phyloP scores from a whole-genome alignment of 768 basidiomycete genomes.

The Suillus weaverae region DNA sequence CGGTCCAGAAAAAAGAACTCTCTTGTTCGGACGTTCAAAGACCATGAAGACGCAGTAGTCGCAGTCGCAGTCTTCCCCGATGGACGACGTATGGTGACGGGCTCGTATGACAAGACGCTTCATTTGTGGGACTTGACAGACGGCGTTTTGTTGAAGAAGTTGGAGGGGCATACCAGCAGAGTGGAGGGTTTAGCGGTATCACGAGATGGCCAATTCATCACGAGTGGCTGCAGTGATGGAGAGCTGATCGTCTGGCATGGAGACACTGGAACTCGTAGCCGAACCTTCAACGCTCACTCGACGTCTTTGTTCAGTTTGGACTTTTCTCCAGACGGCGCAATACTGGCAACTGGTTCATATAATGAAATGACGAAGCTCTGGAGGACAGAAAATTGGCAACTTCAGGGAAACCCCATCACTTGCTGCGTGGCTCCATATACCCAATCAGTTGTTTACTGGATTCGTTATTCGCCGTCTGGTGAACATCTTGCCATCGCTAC shows the following conservation, averaged over 20 bases:
- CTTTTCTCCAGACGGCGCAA: neutral
- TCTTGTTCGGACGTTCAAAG: neutral
- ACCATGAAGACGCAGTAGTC: neutral
- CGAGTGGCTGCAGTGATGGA: neutral
- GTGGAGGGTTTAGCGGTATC: neutral
- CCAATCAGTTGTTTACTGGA: neutral
- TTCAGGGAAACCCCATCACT: neutral
- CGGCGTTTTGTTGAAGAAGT: neutral
- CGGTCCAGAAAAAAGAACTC: neutral
- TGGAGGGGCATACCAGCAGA: neutral
- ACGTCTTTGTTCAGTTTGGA: neutral
- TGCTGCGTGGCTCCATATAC: neutral
- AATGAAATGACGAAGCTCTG: neutral
- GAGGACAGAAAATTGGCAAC: neutral
- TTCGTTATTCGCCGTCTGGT: neutral
- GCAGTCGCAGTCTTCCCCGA: neutral
- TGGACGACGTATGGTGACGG: conserved; percentile 1
- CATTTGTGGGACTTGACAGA: neutral
- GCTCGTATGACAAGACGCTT: neutral
- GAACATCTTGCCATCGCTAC: neutral
- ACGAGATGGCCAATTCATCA: neutral
- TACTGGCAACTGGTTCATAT: neutral
- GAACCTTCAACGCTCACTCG: neutral
- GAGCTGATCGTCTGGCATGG: neutral
- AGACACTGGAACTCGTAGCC: neutral